Base-by-base conservation (phyloP, 176 grass and related monocot species). In the Aegilops bicornis region DNA sequence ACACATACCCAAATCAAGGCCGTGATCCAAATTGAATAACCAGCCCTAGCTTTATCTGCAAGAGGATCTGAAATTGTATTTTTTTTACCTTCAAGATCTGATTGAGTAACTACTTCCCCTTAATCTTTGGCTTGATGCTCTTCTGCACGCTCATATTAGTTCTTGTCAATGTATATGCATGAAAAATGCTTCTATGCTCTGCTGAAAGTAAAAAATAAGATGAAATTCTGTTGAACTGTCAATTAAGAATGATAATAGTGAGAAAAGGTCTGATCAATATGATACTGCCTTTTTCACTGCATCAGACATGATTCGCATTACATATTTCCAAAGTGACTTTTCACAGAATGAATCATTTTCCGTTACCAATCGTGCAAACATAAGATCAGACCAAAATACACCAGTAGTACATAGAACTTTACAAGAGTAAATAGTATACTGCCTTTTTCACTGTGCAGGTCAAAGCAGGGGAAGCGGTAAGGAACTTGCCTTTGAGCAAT, bases 371-470 rank as follows among this genome's bases (percentile, higher is more conserved):
- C 22, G 33, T 52, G 66, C 13, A 66, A 52, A 36, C 14, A 77
- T 14, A 77, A 52, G 30, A 66, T 52, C 20, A 20, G 32, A 52
- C 29, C 8, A 24, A 76, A 75, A 31, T 23, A 35, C 59, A 77
- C 59, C 4, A 16, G 15, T 48, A 33, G 47, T 7, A 25, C 50
- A 67, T 4, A 67, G 17, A 74, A 47, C 73, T 76, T 76, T 24
- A 69, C 37, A 54, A 64, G 13, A n/a, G 22, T 75, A 80, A 91
- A 75, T 67, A 72, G 8, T 69, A 43, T 69, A 27, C 33, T 33
- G 17, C 15, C 80, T 81, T 91, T 89, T 84, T 54, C 48, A 84
- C 85, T 85, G 69, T 84, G 76, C 82, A 88, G 81, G 89, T 91
- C 85, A 88, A 88, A 91, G 50, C 17, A 85, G 85, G 20, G 7